Conservation (phyloP, 768 basidiomycete genomes). For the Russula olivacea region DNA sequence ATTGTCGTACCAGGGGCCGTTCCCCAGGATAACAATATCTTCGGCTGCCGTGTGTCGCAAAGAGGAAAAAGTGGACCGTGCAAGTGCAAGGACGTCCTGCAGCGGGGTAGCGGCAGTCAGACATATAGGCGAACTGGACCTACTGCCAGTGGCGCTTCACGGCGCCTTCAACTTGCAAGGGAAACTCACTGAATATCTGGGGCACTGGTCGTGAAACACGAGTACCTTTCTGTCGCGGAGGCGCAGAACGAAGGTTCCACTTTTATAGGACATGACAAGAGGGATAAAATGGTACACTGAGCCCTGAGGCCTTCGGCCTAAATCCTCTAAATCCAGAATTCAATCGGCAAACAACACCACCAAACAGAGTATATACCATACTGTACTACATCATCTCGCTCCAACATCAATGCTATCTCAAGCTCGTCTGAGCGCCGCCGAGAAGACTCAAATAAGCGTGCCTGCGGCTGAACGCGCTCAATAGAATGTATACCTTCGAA, state of each 20-base stretch:
- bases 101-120: background rate
- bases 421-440: background rate
- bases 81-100: background rate
- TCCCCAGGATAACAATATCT: background rate
- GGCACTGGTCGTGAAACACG: background rate
- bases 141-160: no score
- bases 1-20: background rate
- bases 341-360: background rate
- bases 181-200: background rate
- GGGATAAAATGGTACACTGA: background rate
- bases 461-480: background rate
- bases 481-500: background rate
- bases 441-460: background rate
- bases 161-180: no score
- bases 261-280: background rate
- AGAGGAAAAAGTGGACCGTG: background rate
- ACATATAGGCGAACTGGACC: no score
- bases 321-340: no score
- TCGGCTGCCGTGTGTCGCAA: background rate
- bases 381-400: no score
- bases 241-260: fast-evolving
- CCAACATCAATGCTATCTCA: no score
- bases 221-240: background rate
- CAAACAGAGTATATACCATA: background rate
- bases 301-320: no score